These are phyloP conservation scores for Arabis hirsuta DNA, from an alignment of 345 rosid genomes.

Conservation along the genomic window DNA sequence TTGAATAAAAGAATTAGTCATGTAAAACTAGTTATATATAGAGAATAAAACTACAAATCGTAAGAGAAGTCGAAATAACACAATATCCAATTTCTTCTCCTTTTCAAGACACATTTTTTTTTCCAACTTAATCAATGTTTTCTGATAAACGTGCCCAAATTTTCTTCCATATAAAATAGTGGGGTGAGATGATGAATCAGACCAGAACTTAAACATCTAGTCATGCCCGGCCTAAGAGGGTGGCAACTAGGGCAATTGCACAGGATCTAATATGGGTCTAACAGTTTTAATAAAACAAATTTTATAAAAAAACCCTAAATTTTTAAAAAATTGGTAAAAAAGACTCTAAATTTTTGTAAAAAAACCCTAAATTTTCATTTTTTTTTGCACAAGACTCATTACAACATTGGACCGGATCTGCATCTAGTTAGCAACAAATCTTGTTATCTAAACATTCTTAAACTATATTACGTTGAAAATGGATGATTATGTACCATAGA, in stretches of 20 bases:
- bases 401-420: too few species aligned
- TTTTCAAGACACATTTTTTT: background rate
- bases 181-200: background rate
- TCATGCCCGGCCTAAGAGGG: too few species aligned
- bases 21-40: background rate
- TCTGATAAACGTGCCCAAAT: background rate
- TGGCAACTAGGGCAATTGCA: too few species aligned
- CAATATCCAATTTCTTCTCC: background rate
- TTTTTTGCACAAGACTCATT: too few species aligned
- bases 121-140: background rate
- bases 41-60: background rate
- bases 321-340: too few species aligned
- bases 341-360: too few species aligned
- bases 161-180: background rate
- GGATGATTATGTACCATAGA: slow-evolving; percentile 20
- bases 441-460: slow-evolving; percentile 22
- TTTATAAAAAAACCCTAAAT: too few species aligned
- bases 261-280: too few species aligned
- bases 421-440: background rate
- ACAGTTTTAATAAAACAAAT: too few species aligned
- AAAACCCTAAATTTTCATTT: too few species aligned
- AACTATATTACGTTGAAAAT: background rate
- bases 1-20: background rate
- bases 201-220: slow-evolving; percentile 19
- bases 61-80: background rate